Evolutionary conservation across 106 monocot genomes (phyloP).

Genomic region (Chionographis japonica): DNA sequence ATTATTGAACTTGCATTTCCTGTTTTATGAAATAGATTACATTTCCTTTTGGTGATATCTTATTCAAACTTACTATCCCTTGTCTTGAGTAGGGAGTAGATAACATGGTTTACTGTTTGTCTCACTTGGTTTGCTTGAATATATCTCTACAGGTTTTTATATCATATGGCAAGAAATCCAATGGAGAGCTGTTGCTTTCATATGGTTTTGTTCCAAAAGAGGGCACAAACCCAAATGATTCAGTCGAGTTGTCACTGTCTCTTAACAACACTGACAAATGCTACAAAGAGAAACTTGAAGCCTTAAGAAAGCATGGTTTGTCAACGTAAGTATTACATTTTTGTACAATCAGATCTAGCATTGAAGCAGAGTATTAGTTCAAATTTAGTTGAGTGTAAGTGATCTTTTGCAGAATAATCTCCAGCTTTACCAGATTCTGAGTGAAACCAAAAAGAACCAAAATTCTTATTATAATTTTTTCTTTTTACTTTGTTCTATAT

Average conservation of each 20-base stretch:
- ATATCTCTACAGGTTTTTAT: constrained; percentile 73
- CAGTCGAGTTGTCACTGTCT: constrained; percentile 71
- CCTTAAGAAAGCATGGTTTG: constrained; percentile 62
- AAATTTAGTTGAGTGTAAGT: too few species aligned
- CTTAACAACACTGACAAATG: constrained; percentile 71
- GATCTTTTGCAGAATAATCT: too few species aligned
- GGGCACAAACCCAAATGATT: constrained; percentile 90
- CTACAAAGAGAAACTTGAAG: constrained; percentile 72
- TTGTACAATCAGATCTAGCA: not conserved
- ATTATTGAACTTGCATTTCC: too few species aligned
- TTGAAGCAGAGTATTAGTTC: too few species aligned
- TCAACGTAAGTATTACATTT: constrained; percentile 62
- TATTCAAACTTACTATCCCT: not conserved
- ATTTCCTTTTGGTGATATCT: too few species aligned
- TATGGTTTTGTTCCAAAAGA: constrained; percentile 98
- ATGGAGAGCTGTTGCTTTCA: constrained; percentile 92
- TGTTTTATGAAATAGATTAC: too few species aligned
- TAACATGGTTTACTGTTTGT: constrained; percentile 1
- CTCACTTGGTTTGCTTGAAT: not conserved
- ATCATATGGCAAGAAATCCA: constrained; percentile 97
- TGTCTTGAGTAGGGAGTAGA: not conserved
- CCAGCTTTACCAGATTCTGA: too few species aligned
- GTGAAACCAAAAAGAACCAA: too few species aligned
- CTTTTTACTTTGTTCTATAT: too few species aligned
- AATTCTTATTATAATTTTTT: too few species aligned